A percentile compares a stretch with the other conserved stretches of the same genome.
Evolutionary conservation across 2,329 filamentous ascomycete species (phyloP).

Genomic region (Plenodomus biglobosus): DNA sequence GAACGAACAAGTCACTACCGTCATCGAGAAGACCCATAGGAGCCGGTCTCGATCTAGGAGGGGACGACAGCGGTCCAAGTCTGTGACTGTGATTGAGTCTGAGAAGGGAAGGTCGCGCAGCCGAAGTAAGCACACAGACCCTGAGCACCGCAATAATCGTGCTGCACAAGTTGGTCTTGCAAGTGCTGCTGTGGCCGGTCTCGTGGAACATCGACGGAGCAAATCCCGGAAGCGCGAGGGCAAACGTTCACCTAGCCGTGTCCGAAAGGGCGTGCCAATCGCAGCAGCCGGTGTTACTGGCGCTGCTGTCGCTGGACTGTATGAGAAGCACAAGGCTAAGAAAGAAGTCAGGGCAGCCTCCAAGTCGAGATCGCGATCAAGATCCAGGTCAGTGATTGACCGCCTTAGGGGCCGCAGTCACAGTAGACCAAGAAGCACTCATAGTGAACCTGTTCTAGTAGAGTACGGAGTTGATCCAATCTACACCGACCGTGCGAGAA

Average conservation of each 20-base stretch:
- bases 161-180: constrained; percentile 64
- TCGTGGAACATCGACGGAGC: constrained; percentile 60
- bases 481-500: constrained; percentile 54
- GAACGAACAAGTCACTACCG: constrained; percentile 43
- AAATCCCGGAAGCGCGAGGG: constrained; percentile 58
- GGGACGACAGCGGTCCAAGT: constrained; percentile 30
- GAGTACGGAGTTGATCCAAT: constrained; percentile 67
- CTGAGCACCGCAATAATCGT: constrained; percentile 58
- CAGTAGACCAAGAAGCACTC: constrained; percentile 47
- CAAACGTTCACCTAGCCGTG: constrained; percentile 57
- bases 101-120: constrained; percentile 44
- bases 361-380: constrained; percentile 43
- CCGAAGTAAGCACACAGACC: constrained; percentile 47
- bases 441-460: constrained; percentile 57
- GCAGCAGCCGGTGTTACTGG: constrained; percentile 62
- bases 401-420: constrained; percentile 39
- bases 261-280: constrained; percentile 61
- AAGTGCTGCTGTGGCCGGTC: constrained; percentile 63
- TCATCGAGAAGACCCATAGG: constrained; percentile 49
- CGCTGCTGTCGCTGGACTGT: constrained; percentile 62
- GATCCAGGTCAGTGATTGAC: constrained; percentile 47
- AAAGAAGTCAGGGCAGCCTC: constrained; percentile 56
- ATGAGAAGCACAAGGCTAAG: constrained; percentile 64
- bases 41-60: constrained; percentile 51
- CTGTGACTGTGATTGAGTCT: constrained; percentile 39